Conservation (phyloP, 2,329 filamentous ascomycete species). For the Juglanconis oblonga region DNA sequence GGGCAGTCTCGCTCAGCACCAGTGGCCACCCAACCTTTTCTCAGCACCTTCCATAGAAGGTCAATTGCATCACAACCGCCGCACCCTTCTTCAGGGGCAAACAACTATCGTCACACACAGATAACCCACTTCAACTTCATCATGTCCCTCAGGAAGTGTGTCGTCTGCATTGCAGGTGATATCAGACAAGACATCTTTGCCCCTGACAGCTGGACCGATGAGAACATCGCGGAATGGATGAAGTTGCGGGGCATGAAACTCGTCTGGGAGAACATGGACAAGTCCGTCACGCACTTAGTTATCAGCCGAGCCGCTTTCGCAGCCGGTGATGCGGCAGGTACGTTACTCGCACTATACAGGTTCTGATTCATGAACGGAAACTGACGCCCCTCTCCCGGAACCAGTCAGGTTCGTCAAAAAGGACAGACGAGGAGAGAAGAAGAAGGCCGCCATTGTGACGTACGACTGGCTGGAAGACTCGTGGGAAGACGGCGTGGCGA, state of each 20-base stretch:
- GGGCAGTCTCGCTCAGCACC: no score
- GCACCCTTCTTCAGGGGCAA: no score
- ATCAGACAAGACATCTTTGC: constrained; percentile 37
- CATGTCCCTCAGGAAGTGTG: constrained; percentile 21
- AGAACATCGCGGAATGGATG: constrained; percentile 66
- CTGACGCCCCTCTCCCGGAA: background rate
- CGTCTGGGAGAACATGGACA: constrained; percentile 42
- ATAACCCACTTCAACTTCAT: constrained; percentile 17
- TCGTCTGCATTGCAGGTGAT: constrained; percentile 57
- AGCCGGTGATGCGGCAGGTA: constrained; percentile 36
- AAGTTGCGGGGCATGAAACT: constrained; percentile 59
- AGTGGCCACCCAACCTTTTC: no score
- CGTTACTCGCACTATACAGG: background rate
- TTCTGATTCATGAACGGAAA: no score
- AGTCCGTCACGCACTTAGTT: constrained; percentile 69
- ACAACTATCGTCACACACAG: background rate
- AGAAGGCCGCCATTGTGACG: constrained; percentile 40
- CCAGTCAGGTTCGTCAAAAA: constrained; percentile 34
- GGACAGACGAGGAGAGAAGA: constrained; percentile 18
- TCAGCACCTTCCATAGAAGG: no score
- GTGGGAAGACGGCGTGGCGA: constrained; percentile 20
- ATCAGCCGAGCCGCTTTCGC: constrained; percentile 61
- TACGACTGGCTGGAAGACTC: constrained; percentile 54
- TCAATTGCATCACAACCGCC: no score
- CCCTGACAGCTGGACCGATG: constrained; percentile 37